Evolutionary conservation across 2,329 filamentous ascomycete species (phyloP), one percentile per base, ranked within the genome.

Genomic region (Remersonia thermophila): DNA sequence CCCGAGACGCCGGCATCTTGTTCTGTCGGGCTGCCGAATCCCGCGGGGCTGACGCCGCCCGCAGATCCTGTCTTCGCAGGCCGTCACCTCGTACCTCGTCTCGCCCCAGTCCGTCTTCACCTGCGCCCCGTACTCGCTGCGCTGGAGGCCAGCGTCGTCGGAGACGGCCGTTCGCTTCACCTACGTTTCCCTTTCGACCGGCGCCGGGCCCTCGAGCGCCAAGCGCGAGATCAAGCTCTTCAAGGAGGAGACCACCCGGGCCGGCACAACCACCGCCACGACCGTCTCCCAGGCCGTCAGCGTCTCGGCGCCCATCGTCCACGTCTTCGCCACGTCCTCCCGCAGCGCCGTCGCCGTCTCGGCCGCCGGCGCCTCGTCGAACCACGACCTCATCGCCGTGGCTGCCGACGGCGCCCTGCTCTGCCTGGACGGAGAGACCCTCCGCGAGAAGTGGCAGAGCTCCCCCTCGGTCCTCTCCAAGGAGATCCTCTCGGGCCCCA

Each of bases 51-150:
- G 40, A 55, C 36, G 4, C 2, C n/a, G n/a, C 4, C 7, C n/a
- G 4, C 44, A 80, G 76, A 63, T 79, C 31, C 65, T 73, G 3
- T 69, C 72, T 3, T 71, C 74, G 5, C 65, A 70, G 42, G 60
- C 79, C 42, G 66, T 80, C 47, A 79, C 75, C 6, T 80, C 76
- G 2, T 80, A 80, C 52, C 74, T 76, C 15, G 69, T 80, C 41
- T 71, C 76, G 17, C 77, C 76, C 2, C 73, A 78, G 53, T 69
- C 76, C 36, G 66, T 64, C 35, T 77, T 80, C 52, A 73, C 73
- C 36, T 79, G 75, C 54, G 56, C 74, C 7, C 69, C 74, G 14
- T 68, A 65, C 53, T 80, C 76, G 12, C 54, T 77, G 29, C 65
- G 72, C 45, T 60, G 66, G 43, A 65, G 71, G 47, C 60, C 60